Evolutionary conservation across 352 stramenopile genomes (phyloP), one percentile per base, ranked within the genome.

Genomic region (Discostella stelligera): DNA sequence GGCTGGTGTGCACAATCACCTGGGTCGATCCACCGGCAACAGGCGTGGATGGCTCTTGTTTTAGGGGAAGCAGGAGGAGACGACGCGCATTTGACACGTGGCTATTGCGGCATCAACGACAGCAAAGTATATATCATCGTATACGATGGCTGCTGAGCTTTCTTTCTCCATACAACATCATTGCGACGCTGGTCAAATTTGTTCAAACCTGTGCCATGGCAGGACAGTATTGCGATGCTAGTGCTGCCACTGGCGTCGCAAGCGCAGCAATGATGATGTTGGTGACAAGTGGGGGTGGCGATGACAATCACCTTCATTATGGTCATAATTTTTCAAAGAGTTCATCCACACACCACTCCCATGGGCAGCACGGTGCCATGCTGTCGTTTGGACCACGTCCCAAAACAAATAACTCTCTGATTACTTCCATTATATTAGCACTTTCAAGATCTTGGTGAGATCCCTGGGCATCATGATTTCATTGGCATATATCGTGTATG

Each of bases 191-290:
- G 1, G 10, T 74, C 3, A 23, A 70, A 39, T 82, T 69, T 30
- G 49, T 87, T 14, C 71, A 77, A 53, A 70, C 67, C 3, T 62
- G 63, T 48, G 32, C 74, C 37, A 78, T 84, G 61, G 81, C 78
- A 0, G 84, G 84, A 48, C 84, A 90, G 62, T 89, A 84, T 44
- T 90, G 84, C 66, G 82, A 90, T 79, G 74, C 39, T 0, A 69
- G 49, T 53, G 65, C 79, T 18, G 67, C 56, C 16, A 54, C 72
- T 20, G 72, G 71, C 13, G 53, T 77, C 18, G 50, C 68, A 23
- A 66, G 55, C 18, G 48, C 58, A 32, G 52, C 55, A 11, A 69
- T 67, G 52, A 58, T 70, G 59, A 13, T 60, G 27, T 20, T 20
- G 25, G 39, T 13, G 48, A 44, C 14, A 32, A 66, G 60, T 20